Evolutionary conservation across 805 yeast species (phyloP), one percentile per base, ranked within the genome.

Genomic region (Spathaspora girioi): DNA sequence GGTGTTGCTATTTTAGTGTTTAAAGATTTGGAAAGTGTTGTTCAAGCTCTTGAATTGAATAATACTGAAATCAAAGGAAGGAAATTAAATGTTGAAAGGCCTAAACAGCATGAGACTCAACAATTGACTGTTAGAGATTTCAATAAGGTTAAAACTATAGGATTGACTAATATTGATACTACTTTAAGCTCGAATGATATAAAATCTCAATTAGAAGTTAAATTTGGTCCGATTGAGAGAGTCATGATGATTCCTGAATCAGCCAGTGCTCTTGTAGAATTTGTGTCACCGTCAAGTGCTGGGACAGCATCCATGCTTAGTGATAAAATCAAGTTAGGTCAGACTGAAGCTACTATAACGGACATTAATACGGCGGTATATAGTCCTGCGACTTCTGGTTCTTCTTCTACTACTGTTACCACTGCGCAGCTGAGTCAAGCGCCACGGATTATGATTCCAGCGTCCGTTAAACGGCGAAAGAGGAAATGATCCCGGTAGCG

Each of bases 1-100:
- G 92, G 93, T 0, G 84, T 77, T 63, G 96, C 86, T 0, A 87
- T 88, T 60, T 67, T 88, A 0, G 70, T 80, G 0, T 87, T 81
- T 57, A 51, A 59, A 2, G 64, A 66, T 0, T 61, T 65, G 8
- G 74, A 70, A 1, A 76, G 73, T 2, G 87, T 90, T 0, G 59
- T 66, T 0, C 61, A 62, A 3, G 83, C 89, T 0, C 55, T 83
- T 1, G 41, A 56, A 11, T 60, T 76, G 45, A 71, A 83, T 54
- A 70, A 73, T 8, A 56, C 67, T 0, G 63, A 66, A 2, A 54
- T 86, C 1, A 73, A 72, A 40, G 83, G 78, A 0, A 65, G 87
- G 43, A 35, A 35, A 15, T 7, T 35, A 35, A 11, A 35, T 35
- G 40, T 35, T 3, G 40, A 35, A 35, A 35, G 17, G 23, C 54